Conservation (phyloP, 2,329 filamentous ascomycete genomes). For the Curvularia spicifera region DNA sequence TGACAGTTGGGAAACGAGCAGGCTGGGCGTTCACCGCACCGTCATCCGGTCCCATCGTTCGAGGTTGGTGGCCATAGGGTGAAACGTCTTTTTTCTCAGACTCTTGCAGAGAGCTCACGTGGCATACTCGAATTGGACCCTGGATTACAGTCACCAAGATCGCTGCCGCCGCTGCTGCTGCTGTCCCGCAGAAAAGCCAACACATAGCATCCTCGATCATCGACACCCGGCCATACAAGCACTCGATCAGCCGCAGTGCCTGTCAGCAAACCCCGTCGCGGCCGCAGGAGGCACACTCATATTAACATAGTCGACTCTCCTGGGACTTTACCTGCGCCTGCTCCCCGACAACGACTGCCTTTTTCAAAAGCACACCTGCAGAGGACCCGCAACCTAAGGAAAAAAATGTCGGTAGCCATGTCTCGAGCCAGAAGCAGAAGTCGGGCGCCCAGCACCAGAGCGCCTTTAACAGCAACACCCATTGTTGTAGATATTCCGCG, state of each 20-base stretch:
- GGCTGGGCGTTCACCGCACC: slow-evolving; percentile 9
- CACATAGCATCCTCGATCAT: slow-evolving; percentile 14
- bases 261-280: slow-evolving; percentile 20
- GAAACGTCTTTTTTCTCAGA: slow-evolving; percentile 10
- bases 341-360: slow-evolving; percentile 27
- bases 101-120: slow-evolving; percentile 8
- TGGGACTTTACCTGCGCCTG: slow-evolving; percentile 30
- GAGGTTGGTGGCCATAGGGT: slow-evolving; percentile 7
- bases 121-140: slow-evolving; percentile 13
- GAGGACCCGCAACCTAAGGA: slow-evolving; percentile 20
- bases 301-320: slow-evolving; percentile 32
- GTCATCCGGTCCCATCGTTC: background rate
- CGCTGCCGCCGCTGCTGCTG: slow-evolving; percentile 3
- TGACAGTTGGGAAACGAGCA: slow-evolving; percentile 10
- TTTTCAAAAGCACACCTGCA: slow-evolving; percentile 27
- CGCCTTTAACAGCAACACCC: slow-evolving; percentile 28
- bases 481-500: slow-evolving; percentile 35
- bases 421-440: slow-evolving; percentile 41
- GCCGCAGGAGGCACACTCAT: slow-evolving; percentile 25
- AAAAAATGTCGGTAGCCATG: slow-evolving; percentile 36
- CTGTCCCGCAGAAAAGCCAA: slow-evolving; percentile 13
- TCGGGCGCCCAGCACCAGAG: slow-evolving; percentile 38
- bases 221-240: slow-evolving; percentile 13
- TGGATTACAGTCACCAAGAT: slow-evolving; percentile 9
- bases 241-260: slow-evolving; percentile 15